Evolutionary conservation across 2,329 filamentous ascomycete species (phyloP), one percentile per base, ranked within the genome.

Genomic region (Hirsutella rhossiliensis): DNA sequence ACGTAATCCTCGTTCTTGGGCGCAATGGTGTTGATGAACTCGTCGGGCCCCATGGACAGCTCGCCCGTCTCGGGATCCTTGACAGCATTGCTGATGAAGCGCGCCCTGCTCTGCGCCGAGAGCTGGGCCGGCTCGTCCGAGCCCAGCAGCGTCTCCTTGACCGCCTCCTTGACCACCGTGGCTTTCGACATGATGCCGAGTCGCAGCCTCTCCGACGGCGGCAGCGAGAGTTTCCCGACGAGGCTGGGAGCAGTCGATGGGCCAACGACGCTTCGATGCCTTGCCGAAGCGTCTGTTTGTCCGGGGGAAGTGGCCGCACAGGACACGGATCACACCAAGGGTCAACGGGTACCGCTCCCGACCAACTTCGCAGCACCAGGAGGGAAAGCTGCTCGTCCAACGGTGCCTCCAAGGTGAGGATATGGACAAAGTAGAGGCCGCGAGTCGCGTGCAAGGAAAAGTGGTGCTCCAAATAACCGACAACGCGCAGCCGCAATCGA

Each of bases 11-110:
- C 87, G 47, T 80, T 73, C 40, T 76, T 74, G 5, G 92, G 92
- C 54, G 87, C 89, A 67, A 98, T 80, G 27, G 90, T 90, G 57
- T 89, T 74, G 56, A 96, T 79, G 63, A 98, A 98, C 61, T 94
- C 78, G n/a, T 89, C 78, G 49, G 84, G 78, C 39, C 76, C 80
- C 77, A 98, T 84, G 59, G 76, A 87, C 45, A 80, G 71, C 57
- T 96, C 87, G 46, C 84, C 89, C 11, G 80, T 75, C 54, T 79
- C 72, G 48, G 82, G 71, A 58, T 94, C 87, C 62, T 82, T 84
- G 57, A 75, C 67, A 36, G 92, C 87, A 69, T 89, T 73, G 58
- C 76, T 76, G 54, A 80, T 66, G 65, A 97, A 98, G 49, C 80
- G 80, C 46, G 79, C 71, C 65, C 81, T 85, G 51, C 82, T 81